Evolutionary conservation across 441 rosid genomes (phyloP).

Genomic region (Gossypium schwendimanii): DNA sequence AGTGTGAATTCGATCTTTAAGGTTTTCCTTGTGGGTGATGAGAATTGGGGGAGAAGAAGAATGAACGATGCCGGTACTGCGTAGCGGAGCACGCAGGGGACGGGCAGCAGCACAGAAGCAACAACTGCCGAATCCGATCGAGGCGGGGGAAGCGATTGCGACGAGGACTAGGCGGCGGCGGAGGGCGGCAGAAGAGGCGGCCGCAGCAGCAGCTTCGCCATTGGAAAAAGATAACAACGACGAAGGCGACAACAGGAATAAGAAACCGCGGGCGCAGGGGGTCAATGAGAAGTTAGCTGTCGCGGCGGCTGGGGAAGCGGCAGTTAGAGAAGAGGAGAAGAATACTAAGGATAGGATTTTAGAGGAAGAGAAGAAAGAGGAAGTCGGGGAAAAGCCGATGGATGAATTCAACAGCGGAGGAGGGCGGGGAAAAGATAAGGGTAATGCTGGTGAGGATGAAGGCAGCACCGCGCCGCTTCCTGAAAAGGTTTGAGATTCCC

Average conservation of each 20-base stretch:
- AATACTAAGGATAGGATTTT: conserved; percentile 19
- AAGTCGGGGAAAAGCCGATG: conserved; percentile 43
- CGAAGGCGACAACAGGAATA: background rate
- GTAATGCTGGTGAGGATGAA: conserved; percentile 50
- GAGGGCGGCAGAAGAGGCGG: conserved; percentile 38
- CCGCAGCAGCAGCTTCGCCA: conserved; percentile 25
- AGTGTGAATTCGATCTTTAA: background rate
- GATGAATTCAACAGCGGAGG: conserved; percentile 38
- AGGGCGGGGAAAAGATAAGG: conserved; percentile 41
- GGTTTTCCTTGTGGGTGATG: conserved; percentile 8
- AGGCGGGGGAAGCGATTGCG: conserved; percentile 50
- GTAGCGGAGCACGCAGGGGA: conserved; percentile 55
- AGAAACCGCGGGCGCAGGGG: conserved; percentile 9
- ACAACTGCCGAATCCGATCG: conserved; percentile 23
- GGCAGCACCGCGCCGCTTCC: conserved; percentile 53
- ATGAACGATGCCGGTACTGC: conserved; percentile 74
- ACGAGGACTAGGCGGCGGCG: conserved; percentile 36
- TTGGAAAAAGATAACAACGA: background rate
- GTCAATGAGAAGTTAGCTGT: conserved; percentile 23
- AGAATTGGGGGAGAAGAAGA: conserved; percentile 21
- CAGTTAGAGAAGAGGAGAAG: conserved; percentile 12
- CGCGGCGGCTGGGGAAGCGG: conserved; percentile 16
- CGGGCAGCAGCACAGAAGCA: conserved; percentile 29
- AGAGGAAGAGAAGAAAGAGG: conserved; percentile 28
- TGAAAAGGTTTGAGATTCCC: conserved; percentile 36